Base-by-base conservation (phyloP, 441 rosid genomes). In the Adansonia gregorii region DNA sequence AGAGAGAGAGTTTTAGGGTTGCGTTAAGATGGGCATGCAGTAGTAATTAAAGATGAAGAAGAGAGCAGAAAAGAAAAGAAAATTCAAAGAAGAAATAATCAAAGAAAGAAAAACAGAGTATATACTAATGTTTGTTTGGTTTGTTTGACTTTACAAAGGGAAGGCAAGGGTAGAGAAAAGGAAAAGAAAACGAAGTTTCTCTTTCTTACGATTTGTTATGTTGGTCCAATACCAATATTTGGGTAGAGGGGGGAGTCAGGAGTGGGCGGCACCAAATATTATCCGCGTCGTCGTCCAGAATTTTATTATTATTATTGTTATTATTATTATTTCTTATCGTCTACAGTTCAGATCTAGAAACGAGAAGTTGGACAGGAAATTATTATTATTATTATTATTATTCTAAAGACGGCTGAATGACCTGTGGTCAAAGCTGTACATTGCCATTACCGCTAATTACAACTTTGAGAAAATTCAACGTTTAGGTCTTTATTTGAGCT, bases 251-350 rank as follows among this genome's bases (percentile, higher is more conserved):
- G 35, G 35, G 35, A 27, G 58, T 2, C 8, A 54, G 58, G 63
- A 58, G 6, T n/a, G 66, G 66, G 66, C 43, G 66, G 66, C 66
- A 27, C 66, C 66, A 61, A 27, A 56, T 17, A 61, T 12, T 12
- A 17, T 27, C n/a, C 66, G 66, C 39, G 66, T 27, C 66, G 15
- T 27, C n/a, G 8, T 46, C 51, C 1, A 46, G 51, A 46, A 46
- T 27, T 35, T 35, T 35, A 35, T 35, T 35, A 35, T 35, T 35
- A 35, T 35, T 35, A 35, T 35, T 35, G 3, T 24, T 24, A 24
- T 24, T 24, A 24, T 35, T 35, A 35, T 35, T 35, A 35, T 35
- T 35, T 35, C 39, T 35, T 35, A 4, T 35, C 3, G 39, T 35
- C 39, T 3, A 35, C 4, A 35, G 3, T 35, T 35, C 3, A 35